A percentile compares a stretch with the other conserved stretches of the same genome.
These are phyloP conservation scores for Monosporozyma unispora DNA, from an alignment of 805 yeast genomes.

Conservation along the genomic window DNA sequence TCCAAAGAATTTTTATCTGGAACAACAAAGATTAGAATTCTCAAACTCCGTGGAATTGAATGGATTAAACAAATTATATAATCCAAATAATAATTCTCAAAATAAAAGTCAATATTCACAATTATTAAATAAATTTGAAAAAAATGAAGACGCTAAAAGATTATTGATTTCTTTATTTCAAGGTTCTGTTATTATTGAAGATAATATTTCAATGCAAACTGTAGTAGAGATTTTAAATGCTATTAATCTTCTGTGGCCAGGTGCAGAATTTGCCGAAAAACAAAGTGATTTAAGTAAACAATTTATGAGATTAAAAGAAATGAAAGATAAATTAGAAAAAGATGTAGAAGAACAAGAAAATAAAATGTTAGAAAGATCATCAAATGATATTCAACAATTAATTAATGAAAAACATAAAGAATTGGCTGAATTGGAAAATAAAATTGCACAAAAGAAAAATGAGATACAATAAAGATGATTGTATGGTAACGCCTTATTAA, in stretches of 20 bases:
- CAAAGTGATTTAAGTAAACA: conserved; percentile 36
- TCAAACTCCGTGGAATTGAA: conserved; percentile 6
- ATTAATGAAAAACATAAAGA: conserved; percentile 40
- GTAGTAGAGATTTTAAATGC: conserved; percentile 22
- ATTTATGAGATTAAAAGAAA: conserved; percentile 35
- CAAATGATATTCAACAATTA: conserved; percentile 30
- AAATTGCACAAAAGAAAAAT: conserved; percentile 16
- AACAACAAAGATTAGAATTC: conserved; percentile 19
- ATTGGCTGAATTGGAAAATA: conserved; percentile 35
- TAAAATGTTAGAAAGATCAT: conserved; percentile 19
- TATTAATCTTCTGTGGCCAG: conserved; percentile 30
- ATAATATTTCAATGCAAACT: conserved; percentile 19
- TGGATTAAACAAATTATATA: conserved; percentile 5
- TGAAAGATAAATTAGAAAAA: conserved; percentile 26
- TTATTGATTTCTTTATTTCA: conserved; percentile 36
- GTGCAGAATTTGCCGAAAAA: conserved; percentile 34
- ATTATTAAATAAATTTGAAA: conserved; percentile 27
- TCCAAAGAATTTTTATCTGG: conserved; percentile 20
- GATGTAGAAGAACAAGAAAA: conserved; percentile 21
- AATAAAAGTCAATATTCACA: conserved; percentile 23
- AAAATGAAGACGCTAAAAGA: conserved; percentile 26
- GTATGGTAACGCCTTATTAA: too few species aligned
- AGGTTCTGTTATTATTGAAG: conserved; percentile 33
- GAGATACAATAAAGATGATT: conserved; percentile 3
- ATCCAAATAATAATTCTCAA: conserved; percentile 3